Base-by-base conservation (phyloP, 2,329 filamentous ascomycete genomes). In the Hirsutella rhossiliensis region DNA sequence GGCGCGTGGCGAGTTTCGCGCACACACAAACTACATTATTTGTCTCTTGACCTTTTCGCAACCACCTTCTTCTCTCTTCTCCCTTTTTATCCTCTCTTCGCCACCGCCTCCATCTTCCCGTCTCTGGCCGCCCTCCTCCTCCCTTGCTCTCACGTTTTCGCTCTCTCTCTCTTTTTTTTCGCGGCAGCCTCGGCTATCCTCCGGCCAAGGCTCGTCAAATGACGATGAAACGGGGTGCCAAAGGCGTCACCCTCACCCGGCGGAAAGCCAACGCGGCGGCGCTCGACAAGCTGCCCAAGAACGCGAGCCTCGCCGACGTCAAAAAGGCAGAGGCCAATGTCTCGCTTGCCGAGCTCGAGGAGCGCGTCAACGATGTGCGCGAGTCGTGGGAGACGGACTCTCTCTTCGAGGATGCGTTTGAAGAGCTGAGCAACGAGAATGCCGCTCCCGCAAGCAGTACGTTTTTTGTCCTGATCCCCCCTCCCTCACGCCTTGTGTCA, bases 371-470 rank as follows among this genome's bases (percentile, higher is more conserved):
- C 28, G 72, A 75, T 46, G 65, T 69, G 5, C 64, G 63, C 45
- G 73, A 76, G 42, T 71, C 71, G 12, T 82, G 77, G 78, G 79
- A 82, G 52, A 74, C 72, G 6, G 74, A 81, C 50, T 82, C 78
- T 23, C 61, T 83, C 3, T 79, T 78, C 48, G 77, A 78, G 48
- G 79, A 82, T 53, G 67, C 72, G 30, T 65, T 84, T 43, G 74
- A 80, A 44, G 71, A 77, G 45, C 57, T 82, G 46, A 63, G 65
- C 37, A 71, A 78, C 38, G 72, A 79, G 60, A 68, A 53, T 65
- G 69, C 48, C 67, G 60, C 51, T 53, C 59, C 32, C 56, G 54
- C 44, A 66, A 19, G 71, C 55, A 66, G 74, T 73, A 57, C 62
- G 63, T 60, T 29, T 30, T 15, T 3, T 19, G 8, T 37, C 17